phyloP scores from a whole-genome alignment of 352 stramenopile genomes.

The Phytophthora idaei region DNA sequence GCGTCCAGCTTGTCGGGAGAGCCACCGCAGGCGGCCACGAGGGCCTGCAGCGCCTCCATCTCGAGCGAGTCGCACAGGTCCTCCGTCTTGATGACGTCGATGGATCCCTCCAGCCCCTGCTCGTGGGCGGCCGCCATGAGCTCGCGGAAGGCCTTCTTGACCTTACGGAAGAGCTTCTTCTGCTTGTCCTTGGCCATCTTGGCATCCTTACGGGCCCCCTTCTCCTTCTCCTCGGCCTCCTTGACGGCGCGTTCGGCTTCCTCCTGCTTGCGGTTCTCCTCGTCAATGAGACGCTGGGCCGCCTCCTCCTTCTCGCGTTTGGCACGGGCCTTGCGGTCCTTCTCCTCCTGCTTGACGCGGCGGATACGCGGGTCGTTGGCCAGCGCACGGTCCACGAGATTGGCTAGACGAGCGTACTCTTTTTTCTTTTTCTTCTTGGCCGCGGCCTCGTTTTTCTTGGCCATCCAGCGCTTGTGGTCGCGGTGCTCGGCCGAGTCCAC shows the following conservation, averaged over 20 bases:
- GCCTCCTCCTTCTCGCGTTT: constrained; percentile 82
- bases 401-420: constrained; percentile 83
- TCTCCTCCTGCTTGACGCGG: constrained; percentile 83
- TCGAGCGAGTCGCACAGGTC: constrained; percentile 73
- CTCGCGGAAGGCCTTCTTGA: constrained; percentile 88
- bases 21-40: constrained; percentile 67
- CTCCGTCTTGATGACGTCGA: constrained; percentile 80
- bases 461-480: constrained; percentile 89
- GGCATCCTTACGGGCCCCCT: constrained; percentile 67
- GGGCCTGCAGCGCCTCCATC: constrained; percentile 70
- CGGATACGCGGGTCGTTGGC: constrained; percentile 79
- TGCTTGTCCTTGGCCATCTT: constrained; percentile 86
- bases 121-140: constrained; percentile 70
- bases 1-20: constrained; percentile 57
- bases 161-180: constrained; percentile 84
- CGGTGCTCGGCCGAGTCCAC: constrained; percentile 84
- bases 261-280: constrained; percentile 67
- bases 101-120: constrained; percentile 57
- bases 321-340: constrained; percentile 79
- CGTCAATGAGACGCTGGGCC: constrained; percentile 68
- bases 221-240: constrained; percentile 74
- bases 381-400: constrained; percentile 79
- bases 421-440: constrained; percentile 92
- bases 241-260: constrained; percentile 51
- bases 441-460: constrained; percentile 86